These are phyloP conservation scores for Podaxis carcinomalis DNA, from an alignment of 768 basidiomycete species.

Conservation along the genomic window DNA sequence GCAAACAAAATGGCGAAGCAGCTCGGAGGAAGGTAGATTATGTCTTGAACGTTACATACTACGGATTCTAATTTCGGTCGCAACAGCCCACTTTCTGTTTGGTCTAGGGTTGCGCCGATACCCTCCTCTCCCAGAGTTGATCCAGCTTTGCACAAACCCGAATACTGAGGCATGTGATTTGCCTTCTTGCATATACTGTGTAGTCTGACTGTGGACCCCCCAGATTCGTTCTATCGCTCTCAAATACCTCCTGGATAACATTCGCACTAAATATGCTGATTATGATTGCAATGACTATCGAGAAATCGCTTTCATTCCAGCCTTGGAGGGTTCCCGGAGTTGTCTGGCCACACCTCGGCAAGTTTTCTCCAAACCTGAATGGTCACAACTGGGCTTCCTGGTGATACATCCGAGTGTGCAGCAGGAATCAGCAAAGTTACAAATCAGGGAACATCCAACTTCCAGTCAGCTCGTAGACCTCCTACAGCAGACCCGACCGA, in stretches of 20 bases:
- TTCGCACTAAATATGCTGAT: slow-evolving; percentile 51
- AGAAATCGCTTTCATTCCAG: slow-evolving; percentile 75
- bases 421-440: slow-evolving; percentile 58
- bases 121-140: slow-evolving; percentile 62
- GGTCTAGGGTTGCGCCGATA: slow-evolving; percentile 62
- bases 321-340: slow-evolving; percentile 45
- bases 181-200: too few relatives aligned
- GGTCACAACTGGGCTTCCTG: slow-evolving; percentile 73
- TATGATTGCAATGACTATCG: slow-evolving; percentile 55
- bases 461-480: slow-evolving; percentile 56
- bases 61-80: neutral
- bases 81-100: slow-evolving; percentile 74
- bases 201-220: neutral
- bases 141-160: slow-evolving; percentile 62
- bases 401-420: slow-evolving; percentile 53
- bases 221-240: slow-evolving; percentile 58
- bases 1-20: slow-evolving; percentile 70
- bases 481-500: slow-evolving; percentile 53
- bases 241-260: slow-evolving; percentile 79
- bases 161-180: slow-evolving; percentile 32
- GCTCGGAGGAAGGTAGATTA: slow-evolving; percentile 78
- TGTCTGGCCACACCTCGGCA: slow-evolving; percentile 59
- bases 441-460: slow-evolving; percentile 67
- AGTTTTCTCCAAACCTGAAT: slow-evolving; percentile 69
- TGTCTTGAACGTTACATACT: neutral